Base-by-base conservation (phyloP, 2,329 filamentous ascomycete genomes). In the Ascochyta fabae region DNA sequence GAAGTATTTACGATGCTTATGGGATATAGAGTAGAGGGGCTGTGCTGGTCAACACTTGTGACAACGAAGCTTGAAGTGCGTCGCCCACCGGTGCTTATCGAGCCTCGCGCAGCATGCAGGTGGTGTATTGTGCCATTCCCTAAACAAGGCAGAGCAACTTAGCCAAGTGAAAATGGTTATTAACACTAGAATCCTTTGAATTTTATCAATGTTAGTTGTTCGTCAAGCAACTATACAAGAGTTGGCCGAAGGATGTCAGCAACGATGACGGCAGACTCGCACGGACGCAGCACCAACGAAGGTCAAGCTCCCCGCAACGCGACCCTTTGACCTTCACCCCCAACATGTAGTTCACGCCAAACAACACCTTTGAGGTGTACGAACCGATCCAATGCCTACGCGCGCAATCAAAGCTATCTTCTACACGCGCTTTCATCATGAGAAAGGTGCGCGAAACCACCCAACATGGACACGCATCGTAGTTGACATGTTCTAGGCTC, bases 381-480 rank as follows among this genome's bases (percentile, higher is more conserved):
- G 3, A 16, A 3, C 16, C 12, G 2, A 34, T 44, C 41, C 60
- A 68, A 75, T 75, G 73, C 71, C 72, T 58, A 70, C 69, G 57
- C 71, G 72, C 48, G 67, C 67, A 76, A 86, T 88, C 65, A 83
- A 85, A 66, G 83, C 85, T 42, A 85, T 88, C 56, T 88, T 88
- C 75, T 88, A 87, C 72, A 85, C 85, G 71, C 85, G 85, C 67
- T 88, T 88, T 69, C 85, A 88, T 68, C 83, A 83, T 50, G 81
- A 84, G 60, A 77, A 75, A 66, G 75, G 75, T 72, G 29, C 29
- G 29, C 29, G 12, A 31, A 3, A 31, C 3, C 10, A 13, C 10
- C 13, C 3, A 31, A 4, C 9, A 31, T 13, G 12, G 6, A 31
- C 12, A 31, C 24, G 31, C 24, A 43, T n/a, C 8, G 35, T 47